These are phyloP conservation scores for Colletotrichum theobromicola DNA, from an alignment of 2,329 filamentous ascomycete species.

Conservation along the genomic window DNA sequence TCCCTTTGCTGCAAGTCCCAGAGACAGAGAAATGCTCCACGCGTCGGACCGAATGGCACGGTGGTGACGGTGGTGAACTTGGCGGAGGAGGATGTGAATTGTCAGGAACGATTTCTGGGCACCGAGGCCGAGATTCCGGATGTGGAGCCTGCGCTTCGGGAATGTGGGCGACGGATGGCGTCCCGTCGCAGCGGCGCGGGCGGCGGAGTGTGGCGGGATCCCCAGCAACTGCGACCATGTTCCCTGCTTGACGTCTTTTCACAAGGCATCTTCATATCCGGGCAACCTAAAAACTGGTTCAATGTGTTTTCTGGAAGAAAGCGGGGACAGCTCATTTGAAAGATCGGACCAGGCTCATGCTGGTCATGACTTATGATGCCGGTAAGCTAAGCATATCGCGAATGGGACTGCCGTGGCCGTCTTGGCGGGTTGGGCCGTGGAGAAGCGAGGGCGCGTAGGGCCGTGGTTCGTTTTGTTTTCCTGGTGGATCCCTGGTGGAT, in stretches of 20 bases:
- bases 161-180: conserved; percentile 4
- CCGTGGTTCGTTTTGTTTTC: background rate
- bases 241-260: background rate
- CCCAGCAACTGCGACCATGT: background rate
- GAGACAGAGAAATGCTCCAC: background rate
- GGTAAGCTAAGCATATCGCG: background rate
- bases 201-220: background rate
- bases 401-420: background rate
- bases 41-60: background rate
- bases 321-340: background rate
- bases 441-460: background rate
- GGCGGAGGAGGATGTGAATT: background rate
- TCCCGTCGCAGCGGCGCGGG: background rate
- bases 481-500: background rate
- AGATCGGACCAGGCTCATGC: background rate
- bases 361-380: background rate
- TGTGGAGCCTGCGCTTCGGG: background rate
- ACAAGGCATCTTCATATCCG: background rate
- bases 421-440: conserved; percentile 4
- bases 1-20: background rate
- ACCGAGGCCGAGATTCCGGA: background rate
- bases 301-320: conserved; percentile 5
- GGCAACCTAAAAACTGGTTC: background rate
- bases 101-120: background rate
- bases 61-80: background rate